A percentile compares a stretch with the other conserved stretches of the same genome.
Conservation (phyloP, 2,329 filamentous ascomycete genomes). For the Dactylellina sp. region DNA sequence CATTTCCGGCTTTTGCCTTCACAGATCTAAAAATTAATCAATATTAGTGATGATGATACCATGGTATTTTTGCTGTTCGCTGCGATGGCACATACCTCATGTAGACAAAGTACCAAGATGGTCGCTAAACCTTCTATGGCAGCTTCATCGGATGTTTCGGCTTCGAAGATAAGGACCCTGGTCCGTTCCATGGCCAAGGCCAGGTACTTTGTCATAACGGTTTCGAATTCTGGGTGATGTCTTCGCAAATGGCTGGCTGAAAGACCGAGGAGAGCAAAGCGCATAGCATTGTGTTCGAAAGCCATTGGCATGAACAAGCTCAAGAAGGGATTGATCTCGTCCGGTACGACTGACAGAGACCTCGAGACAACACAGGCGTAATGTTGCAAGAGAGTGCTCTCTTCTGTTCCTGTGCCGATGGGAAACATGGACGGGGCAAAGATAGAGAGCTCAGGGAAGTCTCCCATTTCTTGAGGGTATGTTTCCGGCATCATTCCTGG, state of each 20-base stretch:
- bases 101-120: conserved; percentile 56
- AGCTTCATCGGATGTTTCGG: conserved; percentile 55
- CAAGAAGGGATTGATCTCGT: conserved; percentile 57
- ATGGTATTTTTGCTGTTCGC: neutral
- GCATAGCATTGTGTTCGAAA: conserved; percentile 55
- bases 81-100: conserved; percentile 50
- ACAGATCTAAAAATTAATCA: conserved; percentile 47
- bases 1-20: conserved; percentile 55
- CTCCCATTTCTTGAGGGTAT: conserved; percentile 31
- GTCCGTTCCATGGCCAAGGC: conserved; percentile 53
- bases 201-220: conserved; percentile 54
- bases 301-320: conserved; percentile 57
- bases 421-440: conserved; percentile 54
- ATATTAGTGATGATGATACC: conserved; percentile 20
- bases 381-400: conserved; percentile 57
- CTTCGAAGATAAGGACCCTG: conserved; percentile 53
- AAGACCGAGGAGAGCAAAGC: conserved; percentile 54
- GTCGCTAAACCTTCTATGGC: conserved; percentile 57
- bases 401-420: conserved; percentile 40
- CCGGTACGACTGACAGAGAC: conserved; percentile 56
- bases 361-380: conserved; percentile 57
- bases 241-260: conserved; percentile 56
- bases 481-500: conserved; percentile 38
- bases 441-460: conserved; percentile 48
- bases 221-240: conserved; percentile 54